These are phyloP conservation scores for Fusarium redolens DNA, from an alignment of 2,329 filamentous ascomycete species.

Conservation along the genomic window DNA sequence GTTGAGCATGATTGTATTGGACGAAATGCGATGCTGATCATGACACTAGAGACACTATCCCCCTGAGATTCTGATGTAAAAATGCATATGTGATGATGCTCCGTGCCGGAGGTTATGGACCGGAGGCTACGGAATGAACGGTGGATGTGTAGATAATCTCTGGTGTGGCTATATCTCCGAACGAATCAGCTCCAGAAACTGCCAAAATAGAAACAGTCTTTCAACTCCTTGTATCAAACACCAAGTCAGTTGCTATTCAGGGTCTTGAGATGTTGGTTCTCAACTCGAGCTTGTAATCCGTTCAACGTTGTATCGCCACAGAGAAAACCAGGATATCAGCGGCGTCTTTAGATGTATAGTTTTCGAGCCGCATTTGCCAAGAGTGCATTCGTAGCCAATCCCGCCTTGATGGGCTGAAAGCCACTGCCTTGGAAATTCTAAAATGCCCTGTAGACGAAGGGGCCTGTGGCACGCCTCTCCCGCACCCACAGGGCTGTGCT, in stretches of 20 bases:
- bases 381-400: constrained; percentile 30
- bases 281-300: constrained; percentile 5
- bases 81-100: constrained; percentile 34
- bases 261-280: neutral
- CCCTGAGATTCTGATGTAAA: constrained; percentile 32
- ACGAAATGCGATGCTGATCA: neutral
- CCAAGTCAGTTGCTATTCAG: constrained; percentile 3
- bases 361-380: constrained; percentile 40
- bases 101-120: constrained; percentile 16
- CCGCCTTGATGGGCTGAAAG: constrained; percentile 17
- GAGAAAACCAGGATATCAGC: constrained; percentile 5
- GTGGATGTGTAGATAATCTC: constrained; percentile 14
- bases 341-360: constrained; percentile 10
- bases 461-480: constrained; percentile 31
- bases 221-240: neutral
- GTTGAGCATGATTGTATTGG: constrained; percentile 1
- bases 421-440: constrained; percentile 22
- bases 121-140: constrained; percentile 5
- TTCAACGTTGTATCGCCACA: constrained; percentile 40
- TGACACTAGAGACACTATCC: constrained; percentile 13
- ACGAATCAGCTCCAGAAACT: constrained; percentile 1
- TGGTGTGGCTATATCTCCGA: constrained; percentile 10
- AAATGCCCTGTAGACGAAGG: neutral
- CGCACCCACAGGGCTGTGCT: constrained; percentile 12
- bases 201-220: constrained; percentile 24